Conservation (phyloP, 176 grass and related monocot species). For the Carex littledalei region DNA sequence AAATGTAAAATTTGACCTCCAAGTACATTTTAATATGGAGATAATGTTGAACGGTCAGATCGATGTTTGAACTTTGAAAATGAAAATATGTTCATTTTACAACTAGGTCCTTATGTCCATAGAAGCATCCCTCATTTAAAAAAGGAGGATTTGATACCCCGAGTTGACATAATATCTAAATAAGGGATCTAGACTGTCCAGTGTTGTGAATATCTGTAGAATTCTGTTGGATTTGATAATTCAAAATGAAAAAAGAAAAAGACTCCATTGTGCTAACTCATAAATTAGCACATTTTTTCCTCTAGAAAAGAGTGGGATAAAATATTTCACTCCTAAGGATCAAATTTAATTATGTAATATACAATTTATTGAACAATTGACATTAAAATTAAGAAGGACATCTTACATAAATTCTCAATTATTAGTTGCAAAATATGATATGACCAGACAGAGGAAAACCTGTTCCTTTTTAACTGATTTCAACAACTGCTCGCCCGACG, state of each 20-base stretch:
- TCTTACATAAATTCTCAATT: not conserved
- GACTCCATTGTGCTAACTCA: not conserved
- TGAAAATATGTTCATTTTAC: too few species aligned
- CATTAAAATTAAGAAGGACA: not conserved
- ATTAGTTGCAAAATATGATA: not conserved
- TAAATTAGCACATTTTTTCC: not conserved
- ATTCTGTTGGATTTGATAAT: not conserved
- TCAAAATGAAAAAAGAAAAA: not conserved
- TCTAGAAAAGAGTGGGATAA: too few species aligned
- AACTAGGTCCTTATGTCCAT: too few species aligned
- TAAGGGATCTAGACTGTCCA: not conserved
- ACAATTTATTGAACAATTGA: not conserved
- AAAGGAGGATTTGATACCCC: not conserved
- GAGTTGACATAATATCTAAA: too few species aligned
- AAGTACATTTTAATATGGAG: too few species aligned
- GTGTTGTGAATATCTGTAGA: not conserved
- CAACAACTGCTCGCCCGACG: conserved; percentile 70
- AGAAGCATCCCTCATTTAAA: too few species aligned
- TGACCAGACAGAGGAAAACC: not conserved
- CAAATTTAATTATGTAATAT: not conserved
- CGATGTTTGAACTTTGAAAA: too few species aligned
- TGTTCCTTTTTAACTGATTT: conserved; percentile 43
- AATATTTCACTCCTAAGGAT: not conserved
- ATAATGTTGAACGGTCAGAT: too few species aligned
- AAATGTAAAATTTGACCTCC: too few species aligned